A percentile compares a stretch with the other conserved stretches of the same genome.
phyloP scores from a whole-genome alignment of 2,329 filamentous ascomycete species.

The Sphaerostilbella broomeana region DNA sequence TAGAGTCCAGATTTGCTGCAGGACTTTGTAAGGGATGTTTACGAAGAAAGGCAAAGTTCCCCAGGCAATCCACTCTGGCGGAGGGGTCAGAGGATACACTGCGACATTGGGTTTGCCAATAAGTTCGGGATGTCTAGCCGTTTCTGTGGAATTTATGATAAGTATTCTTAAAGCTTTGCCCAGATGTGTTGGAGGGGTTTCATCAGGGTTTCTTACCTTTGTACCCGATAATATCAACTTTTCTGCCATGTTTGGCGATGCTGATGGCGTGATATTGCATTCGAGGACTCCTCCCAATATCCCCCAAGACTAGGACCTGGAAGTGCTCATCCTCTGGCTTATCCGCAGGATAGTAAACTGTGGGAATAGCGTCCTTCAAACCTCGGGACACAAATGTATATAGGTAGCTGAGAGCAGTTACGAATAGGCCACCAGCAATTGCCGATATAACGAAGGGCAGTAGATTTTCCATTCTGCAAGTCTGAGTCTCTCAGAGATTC shows the following conservation, averaged over 20 bases:
- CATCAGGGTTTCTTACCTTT: conserved; percentile 46
- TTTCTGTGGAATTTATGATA: conserved; percentile 48
- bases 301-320: conserved; percentile 86
- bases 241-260: conserved; percentile 72
- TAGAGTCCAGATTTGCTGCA: conserved; percentile 72
- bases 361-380: conserved; percentile 24
- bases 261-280: conserved; percentile 99
- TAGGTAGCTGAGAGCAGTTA: conserved; percentile 25
- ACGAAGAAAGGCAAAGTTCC: conserved; percentile 70
- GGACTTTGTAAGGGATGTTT: conserved; percentile 73
- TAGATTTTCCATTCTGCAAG: conserved; percentile 5
- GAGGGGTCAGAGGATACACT: conserved; percentile 61
- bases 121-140: conserved; percentile 72
- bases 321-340: conserved; percentile 40
- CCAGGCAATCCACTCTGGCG: conserved; percentile 61
- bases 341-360: conserved; percentile 29
- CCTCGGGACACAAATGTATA: conserved; percentile 19
- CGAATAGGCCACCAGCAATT: conserved; percentile 28
- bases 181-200: background rate
- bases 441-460: conserved; percentile 29
- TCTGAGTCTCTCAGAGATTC: no score
- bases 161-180: background rate
- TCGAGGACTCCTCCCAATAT: conserved; percentile 89
- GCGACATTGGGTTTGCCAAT: conserved; percentile 60
- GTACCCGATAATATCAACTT: conserved; percentile 84